Base-by-base conservation (phyloP, 2,329 filamentous ascomycete genomes). In the Botrytis tulipae region DNA sequence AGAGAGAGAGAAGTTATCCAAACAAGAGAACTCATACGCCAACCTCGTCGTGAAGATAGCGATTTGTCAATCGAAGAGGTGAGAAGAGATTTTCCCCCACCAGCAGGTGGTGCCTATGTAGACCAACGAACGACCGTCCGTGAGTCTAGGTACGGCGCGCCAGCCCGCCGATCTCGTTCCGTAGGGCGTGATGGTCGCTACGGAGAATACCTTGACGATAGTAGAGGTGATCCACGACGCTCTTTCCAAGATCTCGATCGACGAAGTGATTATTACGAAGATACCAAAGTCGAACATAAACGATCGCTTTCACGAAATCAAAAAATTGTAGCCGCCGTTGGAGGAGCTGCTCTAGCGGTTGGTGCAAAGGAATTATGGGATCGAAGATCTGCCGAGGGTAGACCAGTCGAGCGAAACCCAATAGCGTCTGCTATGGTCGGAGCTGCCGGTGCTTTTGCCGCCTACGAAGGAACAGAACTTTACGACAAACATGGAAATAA, bases 31-130 rank as follows among this genome's bases (percentile, higher is more conserved):
- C 83, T 91, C 12, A 83, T 91, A 20, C 87, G 87, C 51, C 85
- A 87, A 40, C 80, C 80, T 73, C 81, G 84, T 68, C 90, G 92
- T 76, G 91, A 95, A 81, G 91, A 94, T 79, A 94, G 91, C 82
- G 90, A 91, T 63, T 84, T 91, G 40, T 91, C 91, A 3, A 83
- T 97, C 80, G 95, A 97, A 83, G 93, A 97, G 83, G 90, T 97
- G 74, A 89, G 90, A 76, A 90, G 94, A 77, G 93, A 97, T 78
- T 97, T 97, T 79, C 93, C 93, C 46, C 93, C 93, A 10, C 90
- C 79, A 22, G 75, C 73, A 16, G 74, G 75, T 42, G 77, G 72
- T 54, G 76, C 73, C 67, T 79, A 79, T 51, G 71, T 68, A 72
- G 74, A 75, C 62, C 76, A 76, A 71, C 75, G 78, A 46, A 74